Conservation (phyloP, 192 early-diverging fungal genomes). For the Podila horticola region DNA sequence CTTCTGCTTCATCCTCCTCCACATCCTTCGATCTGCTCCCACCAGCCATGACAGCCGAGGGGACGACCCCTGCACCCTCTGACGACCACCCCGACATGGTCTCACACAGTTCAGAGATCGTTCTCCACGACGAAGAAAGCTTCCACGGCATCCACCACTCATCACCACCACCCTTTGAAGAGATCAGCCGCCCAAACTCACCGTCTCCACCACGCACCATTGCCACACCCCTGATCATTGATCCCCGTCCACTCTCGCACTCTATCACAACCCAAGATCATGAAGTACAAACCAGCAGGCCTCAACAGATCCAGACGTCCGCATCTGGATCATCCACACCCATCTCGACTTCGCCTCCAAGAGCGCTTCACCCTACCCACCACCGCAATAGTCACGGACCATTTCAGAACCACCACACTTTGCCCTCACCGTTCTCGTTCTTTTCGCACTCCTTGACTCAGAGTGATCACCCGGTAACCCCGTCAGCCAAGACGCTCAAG, state of each 20-base stretch:
- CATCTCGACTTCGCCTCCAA: not conserved
- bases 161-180: not conserved
- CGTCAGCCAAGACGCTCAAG: conserved; percentile 18
- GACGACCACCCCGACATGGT: conserved; percentile 35
- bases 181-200: not conserved
- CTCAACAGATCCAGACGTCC: not conserved
- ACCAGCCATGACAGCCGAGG: conserved; percentile 28
- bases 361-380: not conserved
- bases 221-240: not conserved
- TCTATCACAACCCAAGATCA: not conserved
- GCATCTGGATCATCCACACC: not conserved
- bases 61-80: conserved; percentile 29
- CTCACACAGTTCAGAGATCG: conserved; percentile 8
- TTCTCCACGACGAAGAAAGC: conserved; percentile 11
- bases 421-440: conserved; percentile 38
- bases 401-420: not conserved
- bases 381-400: not conserved
- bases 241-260: not conserved
- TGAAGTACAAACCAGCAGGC: no score
- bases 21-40: conserved; percentile 24
- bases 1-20: not conserved
- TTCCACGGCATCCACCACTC: not conserved
- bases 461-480: not conserved
- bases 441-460: conserved; percentile 1
- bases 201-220: not conserved